Evolutionary conservation across 2,329 filamentous ascomycete species (phyloP).

Genomic region (Colletotrichum neosansevieriae): DNA sequence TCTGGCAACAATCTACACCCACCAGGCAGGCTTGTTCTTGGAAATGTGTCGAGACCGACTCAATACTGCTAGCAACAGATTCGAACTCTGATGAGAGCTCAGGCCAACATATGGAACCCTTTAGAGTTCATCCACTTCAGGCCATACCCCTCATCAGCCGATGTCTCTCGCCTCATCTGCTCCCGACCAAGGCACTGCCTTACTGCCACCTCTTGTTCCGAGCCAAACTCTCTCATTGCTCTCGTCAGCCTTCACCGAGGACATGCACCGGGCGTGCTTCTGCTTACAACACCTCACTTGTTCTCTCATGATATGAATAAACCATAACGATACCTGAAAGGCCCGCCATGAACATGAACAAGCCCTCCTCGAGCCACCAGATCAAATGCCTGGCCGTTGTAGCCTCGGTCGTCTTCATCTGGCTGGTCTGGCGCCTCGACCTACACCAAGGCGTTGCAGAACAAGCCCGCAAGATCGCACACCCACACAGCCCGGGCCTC

Average conservation of each 20-base stretch:
- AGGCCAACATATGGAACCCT: conserved; percentile 16
- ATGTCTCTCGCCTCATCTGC: background rate
- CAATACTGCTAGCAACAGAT: background rate
- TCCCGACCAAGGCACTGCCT: background rate
- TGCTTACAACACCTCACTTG: background rate
- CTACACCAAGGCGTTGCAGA: conserved; percentile 13
- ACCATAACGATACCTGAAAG: background rate
- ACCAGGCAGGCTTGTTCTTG: background rate
- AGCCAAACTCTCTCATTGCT: background rate
- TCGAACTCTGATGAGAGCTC: conserved; percentile 10
- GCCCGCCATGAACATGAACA: conserved; percentile 28
- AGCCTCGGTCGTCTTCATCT: conserved; percentile 35
- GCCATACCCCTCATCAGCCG: conserved; percentile 16
- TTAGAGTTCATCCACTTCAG: conserved; percentile 19
- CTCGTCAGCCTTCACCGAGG: background rate
- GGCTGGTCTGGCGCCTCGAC: conserved; percentile 31
- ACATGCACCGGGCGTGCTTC: background rate
- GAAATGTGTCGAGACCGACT: background rate
- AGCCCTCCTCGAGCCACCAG: conserved; percentile 4
- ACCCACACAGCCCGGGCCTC: background rate
- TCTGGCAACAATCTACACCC: too few relatives aligned
- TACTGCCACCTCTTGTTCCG: background rate
- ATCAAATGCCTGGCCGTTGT: conserved; percentile 32
- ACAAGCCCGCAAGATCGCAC: conserved; percentile 22
- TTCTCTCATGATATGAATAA: background rate